Percentiles rank a stretch among this genome's conserved stretches.
These are phyloP conservation scores for Lotus japonicus DNA, from an alignment of 306 rosid species.

Conservation along the genomic window DNA sequence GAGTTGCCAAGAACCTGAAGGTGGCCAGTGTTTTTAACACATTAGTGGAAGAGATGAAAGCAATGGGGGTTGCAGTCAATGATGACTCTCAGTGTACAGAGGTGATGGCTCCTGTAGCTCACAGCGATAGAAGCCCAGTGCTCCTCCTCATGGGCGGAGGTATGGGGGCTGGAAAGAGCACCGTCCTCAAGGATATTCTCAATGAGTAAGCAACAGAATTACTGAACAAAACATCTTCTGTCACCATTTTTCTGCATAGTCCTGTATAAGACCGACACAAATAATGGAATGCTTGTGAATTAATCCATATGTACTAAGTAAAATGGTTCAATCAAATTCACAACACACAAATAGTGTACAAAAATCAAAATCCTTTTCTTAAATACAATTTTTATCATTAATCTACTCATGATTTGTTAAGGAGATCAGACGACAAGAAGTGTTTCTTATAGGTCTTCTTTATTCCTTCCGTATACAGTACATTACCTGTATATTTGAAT, in stretches of 20 bases:
- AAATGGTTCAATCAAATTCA: neutral
- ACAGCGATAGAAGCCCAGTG: slow-evolving; percentile 85
- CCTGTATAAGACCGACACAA: neutral
- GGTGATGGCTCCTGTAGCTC: slow-evolving; percentile 98
- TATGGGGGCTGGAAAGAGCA: slow-evolving; percentile 99
- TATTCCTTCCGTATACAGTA: neutral
- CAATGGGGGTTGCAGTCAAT: slow-evolving; percentile 64
- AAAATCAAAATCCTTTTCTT: neutral
- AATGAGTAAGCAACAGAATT: slow-evolving; percentile 62
- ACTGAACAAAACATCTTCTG: neutral
- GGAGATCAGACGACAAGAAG: neutral
- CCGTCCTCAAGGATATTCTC: slow-evolving; percentile 87
- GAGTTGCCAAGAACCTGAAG: slow-evolving; percentile 84
- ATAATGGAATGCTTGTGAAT: neutral
- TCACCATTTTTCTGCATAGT: neutral
- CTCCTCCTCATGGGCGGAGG: slow-evolving; percentile 98
- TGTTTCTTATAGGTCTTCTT: neutral
- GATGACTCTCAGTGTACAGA: slow-evolving; percentile 95
- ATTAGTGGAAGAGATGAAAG: slow-evolving; percentile 92
- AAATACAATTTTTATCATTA: neutral
- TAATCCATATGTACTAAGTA: neutral
- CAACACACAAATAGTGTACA: neutral
- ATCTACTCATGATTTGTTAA: neutral
- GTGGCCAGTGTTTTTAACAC: slow-evolving; percentile 90
- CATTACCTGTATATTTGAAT: neutral